Evolutionary conservation across 345 rosid genomes (phyloP), one percentile per base, ranked within the genome.

Genomic region (Hypericum androsaemum): DNA sequence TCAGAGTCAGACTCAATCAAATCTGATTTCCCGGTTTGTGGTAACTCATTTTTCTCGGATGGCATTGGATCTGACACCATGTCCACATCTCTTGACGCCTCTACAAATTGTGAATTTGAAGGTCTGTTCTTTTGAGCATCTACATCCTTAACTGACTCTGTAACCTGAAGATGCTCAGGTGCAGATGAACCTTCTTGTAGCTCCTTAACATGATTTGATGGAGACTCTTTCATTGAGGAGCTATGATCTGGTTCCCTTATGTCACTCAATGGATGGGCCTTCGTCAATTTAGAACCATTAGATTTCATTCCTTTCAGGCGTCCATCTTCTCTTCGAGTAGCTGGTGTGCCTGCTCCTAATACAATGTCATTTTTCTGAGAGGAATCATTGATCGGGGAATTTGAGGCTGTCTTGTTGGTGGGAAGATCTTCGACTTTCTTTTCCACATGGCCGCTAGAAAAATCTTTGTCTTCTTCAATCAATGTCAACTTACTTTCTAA

Each of bases 401-500:
- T 68, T 10, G 64, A 36, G 46, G 62, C 54, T 62, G 47, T 63
- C 56, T 64, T 80, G 63, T 76, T 82, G 63, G 68, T 77, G 46
- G 78, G 45, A 70, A 68, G 60, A 54, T 56, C 76, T 64, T 63
- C 71, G 53, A 10, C 43, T 55, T 60, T 73, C 57, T 71, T 66
- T 39, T 67, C 63, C 47, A 50, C 56, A 13, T 51, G 63, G 58
- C 53, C 63, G 63, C 64, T 72, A 40, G 67, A 52, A 22, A 57
- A 44, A 47, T 65, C 70, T 51, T 12, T 56, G 39, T 54, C 78
- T 54, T 58, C 77, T 57, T 57, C 43, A 61, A 55, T 47, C 16
- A 74, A 50, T 47, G 69, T 40, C 45, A 56, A 41, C 38, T 52
- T 65, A 63, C 73, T 70, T 35, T 52, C 76, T 52, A 64, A 66